phyloP scores from a whole-genome alignment of 805 yeast genomes.

The Suhomyces emberorum region DNA sequence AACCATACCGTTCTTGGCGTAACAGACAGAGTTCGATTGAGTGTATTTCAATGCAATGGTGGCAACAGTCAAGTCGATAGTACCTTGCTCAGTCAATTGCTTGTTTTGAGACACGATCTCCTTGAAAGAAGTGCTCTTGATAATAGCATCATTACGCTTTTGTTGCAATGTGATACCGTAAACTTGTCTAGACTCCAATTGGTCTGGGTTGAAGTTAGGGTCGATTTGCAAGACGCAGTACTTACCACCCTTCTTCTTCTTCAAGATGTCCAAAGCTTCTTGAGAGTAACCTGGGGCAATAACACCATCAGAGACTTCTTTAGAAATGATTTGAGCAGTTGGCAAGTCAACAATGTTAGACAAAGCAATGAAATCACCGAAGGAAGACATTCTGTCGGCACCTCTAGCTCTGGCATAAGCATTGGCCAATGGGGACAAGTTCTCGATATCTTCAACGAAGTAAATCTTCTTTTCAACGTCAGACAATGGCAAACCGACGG shows the following conservation, averaged over 20 bases:
- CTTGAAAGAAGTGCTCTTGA: constrained; percentile 83
- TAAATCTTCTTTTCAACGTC: constrained; percentile 93
- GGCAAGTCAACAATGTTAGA: constrained; percentile 95
- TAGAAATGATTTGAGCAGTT: constrained; percentile 94
- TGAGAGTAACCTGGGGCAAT: constrained; percentile 96
- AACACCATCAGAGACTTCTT: constrained; percentile 98
- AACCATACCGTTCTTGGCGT: constrained; percentile 99
- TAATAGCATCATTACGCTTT: constrained; percentile 96
- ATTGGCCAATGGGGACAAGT: constrained; percentile 92
- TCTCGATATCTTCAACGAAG: constrained; percentile 92
- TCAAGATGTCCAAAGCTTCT: constrained; percentile 85
- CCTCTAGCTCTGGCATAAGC: constrained; percentile 99
- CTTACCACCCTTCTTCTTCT: constrained; percentile 94
- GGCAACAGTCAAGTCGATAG: constrained; percentile 92
- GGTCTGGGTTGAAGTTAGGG: constrained; percentile 84
- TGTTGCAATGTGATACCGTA: constrained; percentile 95
- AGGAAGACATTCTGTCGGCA: constrained; percentile 99
- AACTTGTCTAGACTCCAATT: constrained; percentile 87
- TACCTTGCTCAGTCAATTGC: constrained; percentile 84
- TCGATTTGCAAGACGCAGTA: constrained; percentile 95
- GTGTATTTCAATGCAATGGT: constrained; percentile 97
- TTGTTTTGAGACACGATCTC: constrained; percentile 89
- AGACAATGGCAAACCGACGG: constrained; percentile 90
- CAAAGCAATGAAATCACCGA: constrained; percentile 97
- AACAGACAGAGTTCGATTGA: constrained; percentile 97